phyloP scores from a whole-genome alignment of 1,284 basidiomycete genomes.

The Puccinia triticina region DNA sequence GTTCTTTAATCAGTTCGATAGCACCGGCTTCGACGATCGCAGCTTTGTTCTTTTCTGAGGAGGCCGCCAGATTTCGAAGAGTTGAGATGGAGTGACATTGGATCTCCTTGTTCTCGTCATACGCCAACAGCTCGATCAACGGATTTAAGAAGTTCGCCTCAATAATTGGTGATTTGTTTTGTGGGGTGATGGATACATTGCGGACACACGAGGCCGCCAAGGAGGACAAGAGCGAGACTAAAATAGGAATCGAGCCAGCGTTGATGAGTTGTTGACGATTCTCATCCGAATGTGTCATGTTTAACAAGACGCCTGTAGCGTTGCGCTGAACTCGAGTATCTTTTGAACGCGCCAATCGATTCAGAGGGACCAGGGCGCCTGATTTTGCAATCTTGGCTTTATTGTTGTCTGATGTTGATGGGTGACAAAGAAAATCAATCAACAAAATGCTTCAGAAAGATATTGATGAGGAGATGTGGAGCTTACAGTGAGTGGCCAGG shows the following conservation, averaged over 20 bases:
- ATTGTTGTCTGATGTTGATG: slow-evolving; percentile 79
- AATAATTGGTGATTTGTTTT: slow-evolving; percentile 99
- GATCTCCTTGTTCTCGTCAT: slow-evolving; percentile 98
- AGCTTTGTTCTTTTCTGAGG: slow-evolving; percentile 96
- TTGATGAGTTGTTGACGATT: no score
- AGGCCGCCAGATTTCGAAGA: slow-evolving; percentile 91
- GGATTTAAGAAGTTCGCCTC: no score
- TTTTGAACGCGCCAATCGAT: slow-evolving; percentile 92
- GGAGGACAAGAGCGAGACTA: no score
- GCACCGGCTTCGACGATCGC: slow-evolving; percentile 98
- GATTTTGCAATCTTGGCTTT: slow-evolving; percentile 99
- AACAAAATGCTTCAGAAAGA: background rate
- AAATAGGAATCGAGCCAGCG: no score
- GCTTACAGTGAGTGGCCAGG: slow-evolving; percentile 90
- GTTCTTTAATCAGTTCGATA: slow-evolving; percentile 95
- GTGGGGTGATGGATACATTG: slow-evolving; percentile 97
- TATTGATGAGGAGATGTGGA: background rate
- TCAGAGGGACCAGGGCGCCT: slow-evolving; percentile 93
- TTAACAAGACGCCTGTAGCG: slow-evolving; percentile 95
- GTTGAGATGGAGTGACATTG: slow-evolving; percentile 99
- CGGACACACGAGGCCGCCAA: slow-evolving; percentile 98
- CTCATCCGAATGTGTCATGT: no score
- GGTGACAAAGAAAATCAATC: background rate
- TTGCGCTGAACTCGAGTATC: slow-evolving; percentile 99
- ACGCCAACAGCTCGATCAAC: no score